These are phyloP conservation scores for Zymoseptoria ardabiliae DNA, from an alignment of 2,329 filamentous ascomycete genomes.

Conservation along the genomic window DNA sequence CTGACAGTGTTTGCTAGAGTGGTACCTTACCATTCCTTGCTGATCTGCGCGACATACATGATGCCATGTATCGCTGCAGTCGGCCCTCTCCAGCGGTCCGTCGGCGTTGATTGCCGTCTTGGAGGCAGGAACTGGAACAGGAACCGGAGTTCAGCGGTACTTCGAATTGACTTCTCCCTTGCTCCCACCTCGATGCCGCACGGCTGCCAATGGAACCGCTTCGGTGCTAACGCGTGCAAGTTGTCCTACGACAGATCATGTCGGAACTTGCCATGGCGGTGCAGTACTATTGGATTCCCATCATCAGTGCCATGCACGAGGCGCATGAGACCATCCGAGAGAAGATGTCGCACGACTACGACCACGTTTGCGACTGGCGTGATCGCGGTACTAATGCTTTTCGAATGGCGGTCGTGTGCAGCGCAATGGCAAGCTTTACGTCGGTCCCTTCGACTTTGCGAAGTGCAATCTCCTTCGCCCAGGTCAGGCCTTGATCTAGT, in stretches of 20 bases:
- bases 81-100: background rate
- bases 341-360: background rate
- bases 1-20: background rate
- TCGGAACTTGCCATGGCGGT: background rate
- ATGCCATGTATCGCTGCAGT: background rate
- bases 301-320: background rate
- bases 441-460: background rate
- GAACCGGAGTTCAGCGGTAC: background rate
- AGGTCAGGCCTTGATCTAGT: background rate
- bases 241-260: background rate
- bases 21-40: background rate
- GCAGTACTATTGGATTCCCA: background rate
- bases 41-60: background rate
- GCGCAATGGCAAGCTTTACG: background rate
- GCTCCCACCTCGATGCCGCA: background rate
- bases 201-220: background rate
- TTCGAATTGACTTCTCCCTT: background rate
- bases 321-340: background rate
- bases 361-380: background rate
- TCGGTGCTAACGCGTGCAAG: background rate
- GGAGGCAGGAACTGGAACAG: background rate
- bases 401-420: background rate
- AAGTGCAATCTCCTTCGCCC: background rate
- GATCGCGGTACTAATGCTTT: background rate
- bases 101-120: background rate